A percentile compares a stretch with the other conserved stretches of the same genome.
Conservation (phyloP, 83 land plant species). For the Isoetes engelmannii region DNA sequence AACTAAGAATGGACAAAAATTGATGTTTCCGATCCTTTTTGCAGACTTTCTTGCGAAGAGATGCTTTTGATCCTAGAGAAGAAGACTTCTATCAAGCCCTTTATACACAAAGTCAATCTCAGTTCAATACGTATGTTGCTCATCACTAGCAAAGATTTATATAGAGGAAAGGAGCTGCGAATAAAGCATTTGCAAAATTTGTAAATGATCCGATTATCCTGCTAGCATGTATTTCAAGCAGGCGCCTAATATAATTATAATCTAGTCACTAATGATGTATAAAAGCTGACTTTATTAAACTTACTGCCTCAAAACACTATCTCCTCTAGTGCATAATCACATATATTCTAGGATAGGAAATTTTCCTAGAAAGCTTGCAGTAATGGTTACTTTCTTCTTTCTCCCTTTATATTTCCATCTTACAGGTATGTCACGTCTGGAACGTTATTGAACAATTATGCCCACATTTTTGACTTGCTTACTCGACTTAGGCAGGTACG, state of each 20-base stretch:
- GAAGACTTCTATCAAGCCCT: conserved; percentile 75
- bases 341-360: too few relatives aligned
- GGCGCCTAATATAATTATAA: too few relatives aligned
- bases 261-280: too few relatives aligned
- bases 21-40: neutral
- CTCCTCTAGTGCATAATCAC: too few relatives aligned
- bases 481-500: conserved; percentile 79
- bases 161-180: too few relatives aligned
- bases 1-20: neutral
- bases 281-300: too few relatives aligned
- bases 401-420: neutral
- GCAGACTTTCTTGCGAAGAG: conserved; percentile 59
- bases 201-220: too few relatives aligned
- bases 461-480: conserved; percentile 89
- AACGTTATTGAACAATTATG: conserved; percentile 80
- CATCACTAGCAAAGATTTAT: neutral
- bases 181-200: too few relatives aligned
- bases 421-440: conserved; percentile 78
- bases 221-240: too few relatives aligned
- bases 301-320: too few relatives aligned
- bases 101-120: conserved; percentile 67
- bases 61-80: conserved; percentile 59
- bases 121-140: conserved; percentile 67
- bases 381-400: neutral
- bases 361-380: too few relatives aligned